Conservation (phyloP, 2,329 filamentous ascomycete species). For the Cordyceps fumosorosea region DNA sequence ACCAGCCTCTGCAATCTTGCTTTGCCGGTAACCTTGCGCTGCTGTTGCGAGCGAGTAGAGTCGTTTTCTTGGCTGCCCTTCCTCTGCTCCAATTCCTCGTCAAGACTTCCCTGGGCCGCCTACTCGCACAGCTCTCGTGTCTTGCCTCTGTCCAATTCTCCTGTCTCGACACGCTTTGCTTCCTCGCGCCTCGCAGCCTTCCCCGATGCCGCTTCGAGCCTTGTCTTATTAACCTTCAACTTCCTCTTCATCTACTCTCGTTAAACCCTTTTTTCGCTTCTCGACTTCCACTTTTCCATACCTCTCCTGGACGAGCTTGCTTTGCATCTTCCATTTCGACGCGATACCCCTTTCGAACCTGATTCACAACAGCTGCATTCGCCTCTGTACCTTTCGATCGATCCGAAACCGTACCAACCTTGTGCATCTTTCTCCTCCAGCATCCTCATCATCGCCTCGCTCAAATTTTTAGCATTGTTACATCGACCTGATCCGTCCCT, state of each 20-base stretch:
- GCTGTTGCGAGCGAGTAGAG: conserved; percentile 10
- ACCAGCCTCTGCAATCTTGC: conserved; percentile 8
- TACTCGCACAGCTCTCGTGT: not conserved
- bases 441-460: not conserved
- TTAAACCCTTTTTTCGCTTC: conserved; percentile 9
- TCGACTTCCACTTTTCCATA: not conserved
- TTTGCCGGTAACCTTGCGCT: conserved; percentile 2
- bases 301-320: conserved; percentile 8
- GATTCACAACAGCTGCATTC: not conserved
- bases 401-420: conserved; percentile 1
- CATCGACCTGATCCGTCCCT: not conserved
- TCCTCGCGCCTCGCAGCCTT: not conserved
- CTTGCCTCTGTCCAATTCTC: not conserved
- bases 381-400: not conserved
- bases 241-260: conserved; percentile 9
- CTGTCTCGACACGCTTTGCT: not conserved
- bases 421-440: not conserved
- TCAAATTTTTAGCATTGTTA: not conserved
- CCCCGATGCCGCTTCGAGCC: conserved; percentile 4
- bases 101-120: not conserved
- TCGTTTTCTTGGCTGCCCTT: not conserved
- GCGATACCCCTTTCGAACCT: conserved; percentile 10
- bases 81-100: not conserved
- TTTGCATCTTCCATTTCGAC: conserved; percentile 6
- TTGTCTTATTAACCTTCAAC: conserved; percentile 3